Percentiles rank a stretch among this genome's conserved stretches.
Conservation (phyloP, 2,329 filamentous ascomycete species). For the Penicillium sp. region DNA sequence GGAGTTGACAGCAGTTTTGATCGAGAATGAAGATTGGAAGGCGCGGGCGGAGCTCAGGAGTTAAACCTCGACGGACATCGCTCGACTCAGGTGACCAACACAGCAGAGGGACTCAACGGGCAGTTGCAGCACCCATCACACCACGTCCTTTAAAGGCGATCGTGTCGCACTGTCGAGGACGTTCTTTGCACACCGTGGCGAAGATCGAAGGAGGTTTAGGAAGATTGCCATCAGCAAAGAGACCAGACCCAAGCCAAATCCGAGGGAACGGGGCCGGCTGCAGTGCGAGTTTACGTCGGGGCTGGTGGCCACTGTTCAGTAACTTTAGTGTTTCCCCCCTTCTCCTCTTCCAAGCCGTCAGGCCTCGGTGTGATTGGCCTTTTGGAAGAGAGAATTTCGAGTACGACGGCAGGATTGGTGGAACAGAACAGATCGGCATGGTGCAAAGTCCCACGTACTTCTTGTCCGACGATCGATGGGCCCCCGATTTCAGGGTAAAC, state of each 20-base stretch:
- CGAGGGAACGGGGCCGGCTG: constrained; percentile 1
- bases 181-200: neutral
- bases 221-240: neutral
- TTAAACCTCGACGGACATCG: neutral
- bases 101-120: neutral
- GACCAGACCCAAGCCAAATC: neutral
- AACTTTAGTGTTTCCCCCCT: too few species aligned
- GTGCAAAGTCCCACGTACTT: neutral
- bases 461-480: neutral
- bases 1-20: neutral
- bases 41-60: neutral
- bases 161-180: neutral
- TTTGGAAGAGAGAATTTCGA: neutral
- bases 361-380: neutral
- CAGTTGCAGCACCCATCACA: neutral
- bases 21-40: neutral
- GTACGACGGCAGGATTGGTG: neutral
- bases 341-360: neutral
- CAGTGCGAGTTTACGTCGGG: neutral
- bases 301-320: neutral
- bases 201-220: neutral
- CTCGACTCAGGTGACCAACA: constrained; percentile 4
- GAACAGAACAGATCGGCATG: neutral
- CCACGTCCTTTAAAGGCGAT: neutral
- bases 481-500: neutral